Evolutionary conservation across 192 early-diverging fungal genomes (phyloP), one percentile per base, ranked within the genome.

Genomic region (Coemansia sp.): DNA sequence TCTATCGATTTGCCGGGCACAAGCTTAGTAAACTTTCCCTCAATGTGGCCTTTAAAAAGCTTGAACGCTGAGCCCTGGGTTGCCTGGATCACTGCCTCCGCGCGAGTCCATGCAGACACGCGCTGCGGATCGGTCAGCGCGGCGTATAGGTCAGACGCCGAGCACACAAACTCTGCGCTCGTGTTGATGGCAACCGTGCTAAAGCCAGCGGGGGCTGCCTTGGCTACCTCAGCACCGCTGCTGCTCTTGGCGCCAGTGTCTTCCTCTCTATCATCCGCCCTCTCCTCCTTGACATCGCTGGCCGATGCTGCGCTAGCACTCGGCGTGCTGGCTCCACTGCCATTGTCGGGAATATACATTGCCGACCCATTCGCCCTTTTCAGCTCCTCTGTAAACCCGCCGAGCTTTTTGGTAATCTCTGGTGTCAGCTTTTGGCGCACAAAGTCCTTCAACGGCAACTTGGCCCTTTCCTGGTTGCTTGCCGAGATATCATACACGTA

Each of bases 31-130:
- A 90, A 77, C 56, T 77, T 81, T 21, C 93, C 95, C 13, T 83
- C 83, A 35, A 96, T 86, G 60, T 94, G 91, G 14, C 92, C 95
- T 43, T 81, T 89, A 82, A 98, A 95, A 36, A 96, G 68, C 54
- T 72, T 77, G 74, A 90, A 93, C 48, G 60, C 51, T 18, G 76
- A 53, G 17, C 88, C 88, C 25, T 81, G 80, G 42, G 78, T 81
- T 19, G 80, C 56, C 51, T 82, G 65, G 31, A 91, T 80, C 37
- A 82, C 78, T 14, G 87, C 86, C 33, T 70, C 63, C 26, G 83
- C 83, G 11, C 92, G 82, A 3, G 92, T 89, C 95, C 95, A 98
- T 22, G 78, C 80, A 4, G 70, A 56, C 31, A 90, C 89, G 11
- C 87, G 77, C 29, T 76, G 78, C 26, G 77, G 68, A 66, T 98